Evolutionary conservation across 2,329 filamentous ascomycete genomes (phyloP).

Genomic region (Trichophyton rubrum): DNA sequence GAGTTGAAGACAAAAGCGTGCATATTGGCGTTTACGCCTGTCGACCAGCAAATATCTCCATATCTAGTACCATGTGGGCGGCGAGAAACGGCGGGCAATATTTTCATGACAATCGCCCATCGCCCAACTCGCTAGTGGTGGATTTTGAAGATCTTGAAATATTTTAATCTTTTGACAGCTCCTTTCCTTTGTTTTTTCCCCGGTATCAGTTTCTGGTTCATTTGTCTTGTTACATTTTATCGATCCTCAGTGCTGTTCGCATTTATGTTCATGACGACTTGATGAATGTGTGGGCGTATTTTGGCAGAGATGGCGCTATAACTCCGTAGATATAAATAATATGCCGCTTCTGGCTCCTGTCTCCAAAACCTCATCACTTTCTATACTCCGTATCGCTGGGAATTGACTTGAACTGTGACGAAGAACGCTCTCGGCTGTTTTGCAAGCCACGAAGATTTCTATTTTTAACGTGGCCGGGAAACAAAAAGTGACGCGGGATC

Average conservation of each 20-base stretch:
- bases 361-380: background rate
- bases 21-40: slow-evolving; percentile 48
- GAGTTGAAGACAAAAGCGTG: slow-evolving; percentile 46
- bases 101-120: slow-evolving; percentile 15
- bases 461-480: background rate
- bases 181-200: slow-evolving; percentile 10
- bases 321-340: background rate
- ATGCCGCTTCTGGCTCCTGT: background rate
- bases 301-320: background rate
- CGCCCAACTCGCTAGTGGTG: slow-evolving; percentile 32
- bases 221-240: background rate
- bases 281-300: slow-evolving; percentile 6
- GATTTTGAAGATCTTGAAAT: slow-evolving; percentile 42
- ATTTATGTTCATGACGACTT: background rate
- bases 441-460: background rate
- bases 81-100: slow-evolving; percentile 25
- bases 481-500: background rate
- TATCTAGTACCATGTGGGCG: slow-evolving; percentile 29
- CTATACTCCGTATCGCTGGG: no score
- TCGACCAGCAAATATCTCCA: slow-evolving; percentile 39
- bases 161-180: slow-evolving; percentile 21
- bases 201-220: slow-evolving; percentile 7
- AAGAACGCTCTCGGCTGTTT: background rate
- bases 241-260: background rate
- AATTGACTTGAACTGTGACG: background rate